These are phyloP conservation scores for Chrysanthemum lavandulifolium DNA, from an alignment of 129 eudicot species.

Conservation along the genomic window DNA sequence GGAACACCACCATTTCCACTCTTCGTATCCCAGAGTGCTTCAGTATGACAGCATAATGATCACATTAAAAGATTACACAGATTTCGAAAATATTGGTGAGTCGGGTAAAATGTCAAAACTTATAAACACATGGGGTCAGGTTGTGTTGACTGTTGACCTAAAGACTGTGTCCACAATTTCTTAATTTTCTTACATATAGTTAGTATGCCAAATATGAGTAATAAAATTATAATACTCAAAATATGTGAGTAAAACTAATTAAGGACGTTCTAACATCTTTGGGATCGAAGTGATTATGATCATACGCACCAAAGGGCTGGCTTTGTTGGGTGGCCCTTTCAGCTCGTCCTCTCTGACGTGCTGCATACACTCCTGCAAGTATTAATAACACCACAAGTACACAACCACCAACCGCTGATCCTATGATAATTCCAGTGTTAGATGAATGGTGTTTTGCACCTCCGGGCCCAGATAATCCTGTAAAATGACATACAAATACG, in stretches of 20 bases:
- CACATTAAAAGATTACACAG: background rate
- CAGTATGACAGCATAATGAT: conserved; percentile 1
- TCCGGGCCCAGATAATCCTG: conserved; percentile 12
- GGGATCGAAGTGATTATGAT: too few species aligned
- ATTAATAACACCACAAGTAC: conserved; percentile 40
- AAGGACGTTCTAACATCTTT: too few species aligned
- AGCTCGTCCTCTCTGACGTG: conserved; percentile 46
- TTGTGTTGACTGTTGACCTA: conserved; percentile 3
- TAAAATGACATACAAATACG: background rate
- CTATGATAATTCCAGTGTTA: conserved; percentile 35
- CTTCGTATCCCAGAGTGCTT: conserved; percentile 54
- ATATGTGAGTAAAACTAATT: too few species aligned
- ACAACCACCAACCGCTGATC: conserved; percentile 40
- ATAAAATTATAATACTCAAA: background rate
- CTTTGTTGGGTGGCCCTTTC: conserved; percentile 37
- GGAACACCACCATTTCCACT: conserved; percentile 53
- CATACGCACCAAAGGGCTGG: conserved; percentile 50
- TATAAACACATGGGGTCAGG: background rate
- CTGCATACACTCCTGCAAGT: conserved; percentile 48
- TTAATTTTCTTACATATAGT: too few species aligned
- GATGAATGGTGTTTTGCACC: conserved; percentile 29
- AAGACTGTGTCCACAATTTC: background rate
- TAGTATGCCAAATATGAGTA: background rate
- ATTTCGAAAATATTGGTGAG: background rate
- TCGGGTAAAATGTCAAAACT: background rate